Base-by-base conservation (phyloP, 2,329 filamentous ascomycete genomes). In the Sclerotinia subarctica region DNA sequence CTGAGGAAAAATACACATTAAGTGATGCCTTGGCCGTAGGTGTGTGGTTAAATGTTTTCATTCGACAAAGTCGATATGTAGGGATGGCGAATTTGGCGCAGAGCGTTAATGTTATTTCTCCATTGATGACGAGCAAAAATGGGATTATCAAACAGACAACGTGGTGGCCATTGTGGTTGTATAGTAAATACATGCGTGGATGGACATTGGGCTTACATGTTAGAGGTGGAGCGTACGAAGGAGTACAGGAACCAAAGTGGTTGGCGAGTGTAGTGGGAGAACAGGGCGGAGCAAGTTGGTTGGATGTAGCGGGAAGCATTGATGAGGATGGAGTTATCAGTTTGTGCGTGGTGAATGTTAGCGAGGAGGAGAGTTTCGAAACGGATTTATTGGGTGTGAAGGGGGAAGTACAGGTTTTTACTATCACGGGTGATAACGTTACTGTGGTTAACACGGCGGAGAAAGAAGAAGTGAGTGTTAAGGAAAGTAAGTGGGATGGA, bases 311-410 rank as follows among this genome's bases (percentile, higher is more conserved):
- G 71, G 89, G 88, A 2, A 80, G 83, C 2, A 73, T 89, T 6
- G 81, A 83, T 57, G 82, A 81, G 47, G 86, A 82, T 35, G 90
- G 90, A 0, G 84, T 81, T 64, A 81, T 90, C 1, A 90, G 82
- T 71, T 73, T 94, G 71, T 90, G 85, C 3, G 90, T 94, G 0
- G 90, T 93, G 21, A 95, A 95, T 76, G 84, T 92, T 42, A 82
- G 84, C 69, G 86, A 90, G 70, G 82, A 83, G 11, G 81, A 84
- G 70, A 85, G 83, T 67, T 88, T 89, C 66, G 82, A 85, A 70
- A 85, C 85, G 0, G 81, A 84, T 54, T 38, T 93, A n/a, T 81
- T 84, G 52, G 90, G 90, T 0, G 76, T 87, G 0, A 81, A 80
- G 0, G 79, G 78, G 1, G 78, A 83, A 1, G 85, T 91, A 0